Conservation (phyloP, 768 basidiomycete genomes). For the Gyrodon lividus region DNA sequence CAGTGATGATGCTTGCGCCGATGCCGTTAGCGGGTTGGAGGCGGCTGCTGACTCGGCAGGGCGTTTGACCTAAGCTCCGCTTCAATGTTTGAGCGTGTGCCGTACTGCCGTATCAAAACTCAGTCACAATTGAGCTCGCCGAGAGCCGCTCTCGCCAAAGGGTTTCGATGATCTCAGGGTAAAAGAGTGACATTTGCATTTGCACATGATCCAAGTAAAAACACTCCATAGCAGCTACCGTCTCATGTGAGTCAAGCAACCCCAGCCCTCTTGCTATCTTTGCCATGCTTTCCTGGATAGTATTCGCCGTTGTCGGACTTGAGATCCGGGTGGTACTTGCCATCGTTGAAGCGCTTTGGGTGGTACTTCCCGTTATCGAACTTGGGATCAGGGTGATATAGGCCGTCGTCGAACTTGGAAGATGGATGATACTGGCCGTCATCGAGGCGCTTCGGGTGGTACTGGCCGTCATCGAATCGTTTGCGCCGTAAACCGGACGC, state of each 20-base stretch:
- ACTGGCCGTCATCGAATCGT: neutral
- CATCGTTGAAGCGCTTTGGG: conserved; percentile 5
- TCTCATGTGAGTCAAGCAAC: neutral
- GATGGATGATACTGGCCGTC: conserved; percentile 15
- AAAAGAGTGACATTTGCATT: neutral
- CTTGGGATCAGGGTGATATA: conserved; percentile 5
- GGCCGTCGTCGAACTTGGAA: neutral
- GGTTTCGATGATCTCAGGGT: no score
- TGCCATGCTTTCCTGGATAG: conserved; percentile 6
- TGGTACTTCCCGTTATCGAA: conserved; percentile 8
- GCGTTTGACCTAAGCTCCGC: no score
- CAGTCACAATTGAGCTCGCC: no score
- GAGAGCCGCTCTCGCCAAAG: no score
- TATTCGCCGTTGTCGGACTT: conserved; percentile 9
- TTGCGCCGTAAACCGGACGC: neutral
- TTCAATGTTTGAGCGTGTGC: no score
- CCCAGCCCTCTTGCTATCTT: neutral
- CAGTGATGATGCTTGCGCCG: no score
- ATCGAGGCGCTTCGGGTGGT: conserved; percentile 10
- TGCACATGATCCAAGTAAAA: conserved; percentile 6
- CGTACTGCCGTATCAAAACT: no score
- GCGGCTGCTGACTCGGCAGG: no score
- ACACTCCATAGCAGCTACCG: conserved; percentile 1
- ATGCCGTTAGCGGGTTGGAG: no score
- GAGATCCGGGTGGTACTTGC: neutral